These are phyloP conservation scores for Cladosporium sp. DNA, from an alignment of 2,329 filamentous ascomycete genomes.

Conservation along the genomic window DNA sequence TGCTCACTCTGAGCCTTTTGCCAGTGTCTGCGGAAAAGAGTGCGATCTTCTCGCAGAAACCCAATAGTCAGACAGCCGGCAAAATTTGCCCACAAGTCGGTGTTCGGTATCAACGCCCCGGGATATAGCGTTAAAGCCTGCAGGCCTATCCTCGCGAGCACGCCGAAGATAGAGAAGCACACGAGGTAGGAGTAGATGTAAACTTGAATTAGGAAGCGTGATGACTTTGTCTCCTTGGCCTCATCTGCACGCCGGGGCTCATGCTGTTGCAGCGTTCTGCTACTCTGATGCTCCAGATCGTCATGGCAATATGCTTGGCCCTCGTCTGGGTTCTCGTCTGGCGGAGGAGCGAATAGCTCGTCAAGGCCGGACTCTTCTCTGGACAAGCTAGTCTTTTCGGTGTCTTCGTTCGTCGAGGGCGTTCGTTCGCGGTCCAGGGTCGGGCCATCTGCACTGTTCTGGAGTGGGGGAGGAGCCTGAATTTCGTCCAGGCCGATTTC, in stretches of 20 bases:
- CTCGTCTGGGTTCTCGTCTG: constrained; percentile 17
- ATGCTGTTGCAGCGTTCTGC: not conserved
- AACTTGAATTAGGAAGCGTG: constrained; percentile 17
- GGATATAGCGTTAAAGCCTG: constrained; percentile 72
- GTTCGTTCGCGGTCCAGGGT: not conserved
- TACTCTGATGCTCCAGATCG: constrained; percentile 12
- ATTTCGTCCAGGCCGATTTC: constrained; percentile 15
- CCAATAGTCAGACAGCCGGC: constrained; percentile 75
- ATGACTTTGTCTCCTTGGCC: not conserved
- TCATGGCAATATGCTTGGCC: constrained; percentile 10
- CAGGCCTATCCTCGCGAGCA: constrained; percentile 72
- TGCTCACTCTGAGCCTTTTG: constrained; percentile 33
- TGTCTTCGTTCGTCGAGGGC: not conserved
- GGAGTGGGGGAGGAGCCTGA: constrained; percentile 18
- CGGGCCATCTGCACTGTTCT: constrained; percentile 13
- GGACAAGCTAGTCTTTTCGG: not conserved
- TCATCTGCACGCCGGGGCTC: not conserved
- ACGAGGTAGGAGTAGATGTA: constrained; percentile 73
- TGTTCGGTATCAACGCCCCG: constrained; percentile 65
- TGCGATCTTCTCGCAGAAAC: constrained; percentile 71
- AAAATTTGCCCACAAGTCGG: constrained; percentile 79
- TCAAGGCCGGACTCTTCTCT: constrained; percentile 12
- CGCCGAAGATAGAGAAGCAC: constrained; percentile 79
- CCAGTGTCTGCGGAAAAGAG: constrained; percentile 67
- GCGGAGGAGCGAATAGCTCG: constrained; percentile 18